These are phyloP conservation scores for Rhizoclosmatium sp. DNA, from an alignment of 192 early-diverging fungal genomes.

Conservation along the genomic window DNA sequence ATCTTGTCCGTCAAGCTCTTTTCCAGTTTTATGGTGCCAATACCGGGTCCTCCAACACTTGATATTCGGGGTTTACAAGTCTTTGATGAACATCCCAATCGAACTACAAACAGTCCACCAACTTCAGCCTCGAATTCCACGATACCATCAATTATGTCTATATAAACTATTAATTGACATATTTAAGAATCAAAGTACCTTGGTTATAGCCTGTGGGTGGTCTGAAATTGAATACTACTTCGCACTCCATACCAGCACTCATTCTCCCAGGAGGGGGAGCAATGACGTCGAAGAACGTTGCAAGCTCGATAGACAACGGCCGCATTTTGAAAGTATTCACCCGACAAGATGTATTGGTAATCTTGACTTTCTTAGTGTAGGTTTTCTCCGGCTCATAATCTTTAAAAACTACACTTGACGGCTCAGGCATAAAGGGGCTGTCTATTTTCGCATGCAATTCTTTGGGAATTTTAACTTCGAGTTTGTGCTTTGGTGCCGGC, in stretches of 20 bases:
- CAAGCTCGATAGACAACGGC: slow-evolving; percentile 40
- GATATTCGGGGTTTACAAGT: slow-evolving; percentile 37
- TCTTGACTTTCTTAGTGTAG: slow-evolving; percentile 34
- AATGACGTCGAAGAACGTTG: slow-evolving; percentile 37
- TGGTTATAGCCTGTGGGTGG: slow-evolving; percentile 41
- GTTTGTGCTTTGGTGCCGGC: slow-evolving; percentile 29
- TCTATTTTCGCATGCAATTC: neutral
- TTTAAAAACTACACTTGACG: slow-evolving; percentile 30
- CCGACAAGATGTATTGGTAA: slow-evolving; percentile 45
- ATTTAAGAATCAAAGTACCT: too few species aligned
- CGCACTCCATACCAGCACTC: slow-evolving; percentile 46
- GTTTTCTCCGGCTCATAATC: slow-evolving; percentile 41
- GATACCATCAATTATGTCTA: slow-evolving; percentile 35
- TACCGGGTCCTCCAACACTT: slow-evolving; percentile 19
- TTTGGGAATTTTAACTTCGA: neutral
- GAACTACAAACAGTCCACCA: slow-evolving; percentile 33
- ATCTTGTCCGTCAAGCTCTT: neutral
- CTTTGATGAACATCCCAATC: slow-evolving; percentile 37
- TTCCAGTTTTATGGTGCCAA: slow-evolving; percentile 4
- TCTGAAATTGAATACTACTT: slow-evolving; percentile 37
- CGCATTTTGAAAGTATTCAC: slow-evolving; percentile 44
- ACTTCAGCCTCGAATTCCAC: slow-evolving; percentile 39
- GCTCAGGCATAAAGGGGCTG: slow-evolving; percentile 34
- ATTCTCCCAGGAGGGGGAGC: slow-evolving; percentile 36
- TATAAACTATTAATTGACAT: too few species aligned